Conservation (phyloP, 148 eudicot species). For the Suaeda aralocaspica region DNA sequence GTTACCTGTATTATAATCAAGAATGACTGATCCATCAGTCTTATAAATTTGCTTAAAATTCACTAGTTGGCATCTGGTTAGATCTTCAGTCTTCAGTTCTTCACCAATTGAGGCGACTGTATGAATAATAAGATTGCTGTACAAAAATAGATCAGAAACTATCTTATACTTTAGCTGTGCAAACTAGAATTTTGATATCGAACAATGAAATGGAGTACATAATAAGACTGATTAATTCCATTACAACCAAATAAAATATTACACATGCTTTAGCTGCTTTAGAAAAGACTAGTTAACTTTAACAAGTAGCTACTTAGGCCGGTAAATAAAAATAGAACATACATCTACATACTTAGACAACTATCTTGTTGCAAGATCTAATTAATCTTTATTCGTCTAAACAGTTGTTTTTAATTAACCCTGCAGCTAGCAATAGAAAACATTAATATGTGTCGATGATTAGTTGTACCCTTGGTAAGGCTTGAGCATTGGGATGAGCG, state of each 20-base stretch:
- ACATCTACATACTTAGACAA: constrained; percentile 15
- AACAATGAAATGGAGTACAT: not conserved
- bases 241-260: constrained; percentile 14
- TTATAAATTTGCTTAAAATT: no score
- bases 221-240: constrained; percentile 13
- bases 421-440: constrained; percentile 7
- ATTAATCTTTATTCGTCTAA: constrained; percentile 21
- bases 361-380: constrained; percentile 17
- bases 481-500: constrained; percentile 49
- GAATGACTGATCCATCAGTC: no score
- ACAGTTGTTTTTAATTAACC: constrained; percentile 1
- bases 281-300: not conserved
- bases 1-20: no score
- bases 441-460: not conserved
- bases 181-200: no score
- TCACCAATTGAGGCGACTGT: no score
- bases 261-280: constrained; percentile 27
- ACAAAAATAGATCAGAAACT: no score
- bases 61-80: no score
- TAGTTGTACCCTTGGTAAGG: constrained; percentile 38
- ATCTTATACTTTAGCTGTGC: no score
- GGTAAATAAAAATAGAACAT: constrained; percentile 13
- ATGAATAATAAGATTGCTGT: no score
- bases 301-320: constrained; percentile 4
- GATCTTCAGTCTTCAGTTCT: no score